These are phyloP conservation scores for Globisporangium paroecandrum DNA, from an alignment of 352 stramenopile genomes.

Conservation along the genomic window DNA sequence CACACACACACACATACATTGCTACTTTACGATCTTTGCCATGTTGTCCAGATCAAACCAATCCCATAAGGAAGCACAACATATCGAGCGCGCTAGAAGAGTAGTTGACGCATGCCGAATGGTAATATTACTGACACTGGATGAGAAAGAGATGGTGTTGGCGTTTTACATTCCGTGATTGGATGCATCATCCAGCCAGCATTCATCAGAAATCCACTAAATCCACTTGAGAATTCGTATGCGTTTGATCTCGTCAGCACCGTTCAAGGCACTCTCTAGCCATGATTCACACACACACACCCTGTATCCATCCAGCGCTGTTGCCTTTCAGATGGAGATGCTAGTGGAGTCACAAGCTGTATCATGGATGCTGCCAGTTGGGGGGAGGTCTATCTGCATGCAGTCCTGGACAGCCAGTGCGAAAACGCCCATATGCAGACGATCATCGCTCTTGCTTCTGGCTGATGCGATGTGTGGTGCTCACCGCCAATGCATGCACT, in stretches of 20 bases:
- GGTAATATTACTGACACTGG: conserved; percentile 4
- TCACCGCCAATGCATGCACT: too few relatives aligned
- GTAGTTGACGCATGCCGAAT: not conserved
- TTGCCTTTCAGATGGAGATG: not conserved
- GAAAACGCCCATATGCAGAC: not conserved
- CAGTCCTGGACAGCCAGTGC: not conserved
- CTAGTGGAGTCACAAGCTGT: not conserved
- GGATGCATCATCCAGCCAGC: not conserved
- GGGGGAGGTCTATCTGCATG: not conserved
- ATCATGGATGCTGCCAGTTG: not conserved
- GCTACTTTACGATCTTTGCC: not conserved
- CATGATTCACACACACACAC: too few relatives aligned
- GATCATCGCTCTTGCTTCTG: not conserved
- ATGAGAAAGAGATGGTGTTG: not conserved
- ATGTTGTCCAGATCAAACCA: conserved; percentile 85
- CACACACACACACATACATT: not conserved
- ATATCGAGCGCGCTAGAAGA: not conserved
- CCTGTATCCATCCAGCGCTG: not conserved
- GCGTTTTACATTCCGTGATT: not conserved
- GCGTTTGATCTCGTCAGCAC: not conserved
- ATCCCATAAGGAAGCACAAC: conserved; percentile 69
- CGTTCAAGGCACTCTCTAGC: not conserved
- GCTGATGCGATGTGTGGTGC: not conserved
- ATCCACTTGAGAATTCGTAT: not conserved
- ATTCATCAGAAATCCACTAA: not conserved